phyloP scores from a whole-genome alignment of 257 asterid genomes.

The Leonotis leonurus region DNA sequence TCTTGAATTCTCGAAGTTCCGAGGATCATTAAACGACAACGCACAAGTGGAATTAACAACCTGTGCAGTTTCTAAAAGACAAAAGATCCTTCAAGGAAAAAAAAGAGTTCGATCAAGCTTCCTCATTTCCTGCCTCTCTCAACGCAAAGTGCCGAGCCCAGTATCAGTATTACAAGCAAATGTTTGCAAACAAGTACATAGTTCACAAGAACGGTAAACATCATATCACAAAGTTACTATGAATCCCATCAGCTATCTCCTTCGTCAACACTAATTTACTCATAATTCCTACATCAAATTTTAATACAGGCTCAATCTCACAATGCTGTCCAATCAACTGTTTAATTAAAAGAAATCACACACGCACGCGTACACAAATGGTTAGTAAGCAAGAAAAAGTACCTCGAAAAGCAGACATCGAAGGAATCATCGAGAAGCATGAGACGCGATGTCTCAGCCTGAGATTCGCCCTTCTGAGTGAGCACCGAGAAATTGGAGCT shows the following conservation, averaged over 20 bases:
- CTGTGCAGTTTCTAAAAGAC: not conserved
- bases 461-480: constrained; percentile 78
- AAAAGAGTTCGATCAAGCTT: not conserved
- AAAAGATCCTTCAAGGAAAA: not conserved
- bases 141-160: not conserved
- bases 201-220: not conserved
- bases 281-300: not conserved
- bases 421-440: constrained; percentile 89
- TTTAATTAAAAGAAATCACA: not conserved
- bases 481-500: constrained; percentile 89
- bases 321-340: not conserved
- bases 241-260: not conserved
- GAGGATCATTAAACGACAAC: not conserved
- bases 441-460: constrained; percentile 83
- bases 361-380: not conserved
- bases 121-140: not conserved
- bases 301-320: not conserved
- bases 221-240: not conserved
- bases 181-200: not conserved
- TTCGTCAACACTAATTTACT: not conserved
- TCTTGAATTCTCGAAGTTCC: not conserved
- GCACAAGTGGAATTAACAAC: not conserved
- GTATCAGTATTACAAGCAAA: not conserved
- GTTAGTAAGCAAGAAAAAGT: not conserved
- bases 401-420: constrained; percentile 88